Conservation (phyloP, 495 filamentous ascomycete genomes). For the Halenospora varia region DNA sequence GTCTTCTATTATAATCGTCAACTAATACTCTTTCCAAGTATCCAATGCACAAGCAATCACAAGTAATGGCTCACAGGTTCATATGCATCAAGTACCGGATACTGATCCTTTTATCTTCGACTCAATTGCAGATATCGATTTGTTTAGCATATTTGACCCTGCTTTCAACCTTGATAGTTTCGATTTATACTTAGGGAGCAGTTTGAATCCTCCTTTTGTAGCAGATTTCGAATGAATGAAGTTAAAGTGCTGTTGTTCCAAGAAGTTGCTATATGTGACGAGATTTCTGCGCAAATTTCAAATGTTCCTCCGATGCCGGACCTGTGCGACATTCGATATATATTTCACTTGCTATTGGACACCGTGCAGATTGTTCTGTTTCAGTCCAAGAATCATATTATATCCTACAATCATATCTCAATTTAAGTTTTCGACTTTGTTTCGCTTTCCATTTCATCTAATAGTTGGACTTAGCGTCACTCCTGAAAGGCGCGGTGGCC, state of each 20-base stretch:
- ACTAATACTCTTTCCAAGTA: background rate
- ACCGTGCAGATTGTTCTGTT: background rate
- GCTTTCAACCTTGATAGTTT: constrained; percentile 38
- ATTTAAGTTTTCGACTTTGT: too few relatives aligned
- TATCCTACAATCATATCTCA: too few relatives aligned
- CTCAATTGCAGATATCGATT: constrained; percentile 32
- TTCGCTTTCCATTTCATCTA: too few relatives aligned
- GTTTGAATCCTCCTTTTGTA: constrained; percentile 35
- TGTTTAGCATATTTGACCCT: constrained; percentile 42
- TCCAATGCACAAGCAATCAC: background rate
- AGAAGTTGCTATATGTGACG: background rate
- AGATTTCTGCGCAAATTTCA: background rate
- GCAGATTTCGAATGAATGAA: constrained; percentile 24
- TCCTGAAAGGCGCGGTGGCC: too few relatives aligned
- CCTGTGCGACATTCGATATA: too few relatives aligned
- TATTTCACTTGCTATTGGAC: background rate
- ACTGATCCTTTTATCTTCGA: constrained; percentile 32
- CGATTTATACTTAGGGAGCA: constrained; percentile 37
- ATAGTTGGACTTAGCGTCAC: too few relatives aligned
- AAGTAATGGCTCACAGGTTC: background rate
- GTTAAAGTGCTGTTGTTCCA: background rate
- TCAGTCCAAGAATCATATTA: too few relatives aligned
- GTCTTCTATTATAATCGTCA: background rate
- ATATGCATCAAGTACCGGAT: background rate
- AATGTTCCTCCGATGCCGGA: background rate